Evolutionary conservation across 2,329 filamentous ascomycete species (phyloP).

Genomic region (Conoideocrella luteorostrata): DNA sequence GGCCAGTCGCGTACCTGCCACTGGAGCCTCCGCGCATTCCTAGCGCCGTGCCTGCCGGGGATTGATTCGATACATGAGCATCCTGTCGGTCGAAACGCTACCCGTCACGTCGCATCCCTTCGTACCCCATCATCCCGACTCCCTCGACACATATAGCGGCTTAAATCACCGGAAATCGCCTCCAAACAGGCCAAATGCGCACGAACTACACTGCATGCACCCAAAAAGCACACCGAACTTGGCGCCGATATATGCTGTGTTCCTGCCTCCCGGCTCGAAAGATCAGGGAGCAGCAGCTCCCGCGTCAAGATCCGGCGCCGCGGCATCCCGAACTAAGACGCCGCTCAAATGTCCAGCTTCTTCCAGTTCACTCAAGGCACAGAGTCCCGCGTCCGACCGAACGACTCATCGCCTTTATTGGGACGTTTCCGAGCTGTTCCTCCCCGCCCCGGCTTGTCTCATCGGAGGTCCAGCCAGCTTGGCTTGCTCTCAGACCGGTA

Average conservation of each 20-base stretch:
- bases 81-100: neutral
- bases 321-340: conserved; percentile 2
- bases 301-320: conserved; percentile 3
- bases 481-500: conserved; percentile 32
- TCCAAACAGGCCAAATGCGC: neutral
- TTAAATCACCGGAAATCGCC: neutral
- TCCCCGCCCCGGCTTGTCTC: conserved; percentile 26
- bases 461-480: conserved; percentile 27
- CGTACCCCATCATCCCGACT: neutral
- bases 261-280: neutral
- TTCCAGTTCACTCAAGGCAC: conserved; percentile 62
- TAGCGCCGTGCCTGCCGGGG: conserved; percentile 1
- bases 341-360: conserved; percentile 50
- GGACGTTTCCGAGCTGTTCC: conserved; percentile 61
- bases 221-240: no score
- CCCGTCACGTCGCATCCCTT: no score
- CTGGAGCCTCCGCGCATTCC: neutral
- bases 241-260: neutral
- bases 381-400: conserved; percentile 48
- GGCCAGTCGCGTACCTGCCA: neutral
- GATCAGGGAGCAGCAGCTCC: neutral
- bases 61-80: neutral
- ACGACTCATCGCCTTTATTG: conserved; percentile 53
- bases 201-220: no score
- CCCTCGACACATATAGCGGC: neutral